phyloP scores from a whole-genome alignment of 192 early-diverging fungal genomes.

The Funneliformis mosseae region DNA sequence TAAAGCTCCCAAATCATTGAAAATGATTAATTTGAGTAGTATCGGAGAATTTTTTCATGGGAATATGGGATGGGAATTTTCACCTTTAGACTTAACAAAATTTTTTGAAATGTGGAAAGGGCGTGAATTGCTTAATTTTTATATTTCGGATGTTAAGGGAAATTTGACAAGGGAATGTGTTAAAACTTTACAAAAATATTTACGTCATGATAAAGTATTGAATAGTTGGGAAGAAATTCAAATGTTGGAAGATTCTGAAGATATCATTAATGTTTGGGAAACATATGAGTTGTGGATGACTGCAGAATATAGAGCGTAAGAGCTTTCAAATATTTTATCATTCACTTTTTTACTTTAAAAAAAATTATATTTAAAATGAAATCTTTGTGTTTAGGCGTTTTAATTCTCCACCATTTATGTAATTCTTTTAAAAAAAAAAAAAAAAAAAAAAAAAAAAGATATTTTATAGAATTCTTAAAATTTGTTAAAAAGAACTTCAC shows the following conservation, averaged over 20 bases:
- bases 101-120: slow-evolving; percentile 1
- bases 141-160: neutral
- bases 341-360: neutral
- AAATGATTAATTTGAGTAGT: neutral
- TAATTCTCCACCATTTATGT: too few species aligned
- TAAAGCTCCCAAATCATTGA: neutral
- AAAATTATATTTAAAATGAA: neutral
- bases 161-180: neutral
- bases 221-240: neutral
- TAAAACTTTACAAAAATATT: neutral
- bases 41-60: neutral
- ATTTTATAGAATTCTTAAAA: too few species aligned
- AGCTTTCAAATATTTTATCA: neutral
- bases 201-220: neutral
- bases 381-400: too few species aligned
- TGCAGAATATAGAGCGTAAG: neutral
- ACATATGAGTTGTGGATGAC: neutral
- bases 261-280: neutral
- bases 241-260: neutral
- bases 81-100: neutral
- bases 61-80: neutral
- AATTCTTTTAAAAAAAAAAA: too few species aligned
- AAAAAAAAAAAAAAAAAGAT: too few species aligned
- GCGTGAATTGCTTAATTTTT: neutral
- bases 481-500: too few species aligned